These are phyloP conservation scores for Starmerella vitae DNA, from an alignment of 805 yeast genomes.

Conservation along the genomic window DNA sequence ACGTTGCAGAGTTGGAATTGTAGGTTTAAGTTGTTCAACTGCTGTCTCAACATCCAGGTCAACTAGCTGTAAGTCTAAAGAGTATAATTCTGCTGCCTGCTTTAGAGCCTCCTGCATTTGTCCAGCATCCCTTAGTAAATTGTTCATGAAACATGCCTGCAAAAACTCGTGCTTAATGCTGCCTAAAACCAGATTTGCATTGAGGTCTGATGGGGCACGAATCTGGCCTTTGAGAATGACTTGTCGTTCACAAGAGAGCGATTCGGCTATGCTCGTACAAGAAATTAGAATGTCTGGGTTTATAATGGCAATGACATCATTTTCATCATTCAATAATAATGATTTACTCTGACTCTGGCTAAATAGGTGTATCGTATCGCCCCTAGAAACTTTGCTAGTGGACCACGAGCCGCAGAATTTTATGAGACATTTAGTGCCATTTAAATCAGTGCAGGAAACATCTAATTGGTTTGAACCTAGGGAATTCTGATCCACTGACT, in stretches of 20 bases:
- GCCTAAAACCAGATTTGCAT: constrained; percentile 64
- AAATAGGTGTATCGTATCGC: constrained; percentile 26
- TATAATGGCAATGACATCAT: constrained; percentile 54
- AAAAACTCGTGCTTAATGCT: constrained; percentile 66
- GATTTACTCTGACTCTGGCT: constrained; percentile 1
- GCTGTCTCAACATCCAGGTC: constrained; percentile 41
- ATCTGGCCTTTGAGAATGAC: constrained; percentile 48
- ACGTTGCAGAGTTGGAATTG: constrained; percentile 29
- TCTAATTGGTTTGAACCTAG: not conserved
- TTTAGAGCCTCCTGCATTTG: constrained; percentile 24
- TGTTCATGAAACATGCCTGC: constrained; percentile 37
- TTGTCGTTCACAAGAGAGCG: constrained; percentile 58
- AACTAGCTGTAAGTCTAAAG: constrained; percentile 38
- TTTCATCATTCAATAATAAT: constrained; percentile 38
- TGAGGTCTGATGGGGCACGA: constrained; percentile 39
- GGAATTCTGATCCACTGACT: not conserved
- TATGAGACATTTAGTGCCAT: not conserved
- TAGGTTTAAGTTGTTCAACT: constrained; percentile 40
- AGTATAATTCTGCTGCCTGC: constrained; percentile 15
- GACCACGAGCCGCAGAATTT: constrained; percentile 21
- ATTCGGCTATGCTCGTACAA: constrained; percentile 69
- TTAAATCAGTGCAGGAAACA: constrained; percentile 3
- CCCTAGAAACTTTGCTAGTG: constrained; percentile 16
- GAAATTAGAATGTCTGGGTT: constrained; percentile 74
- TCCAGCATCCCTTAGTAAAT: constrained; percentile 24